phyloP scores from a whole-genome alignment of 768 basidiomycete genomes.

The Calvatia gigantea region DNA sequence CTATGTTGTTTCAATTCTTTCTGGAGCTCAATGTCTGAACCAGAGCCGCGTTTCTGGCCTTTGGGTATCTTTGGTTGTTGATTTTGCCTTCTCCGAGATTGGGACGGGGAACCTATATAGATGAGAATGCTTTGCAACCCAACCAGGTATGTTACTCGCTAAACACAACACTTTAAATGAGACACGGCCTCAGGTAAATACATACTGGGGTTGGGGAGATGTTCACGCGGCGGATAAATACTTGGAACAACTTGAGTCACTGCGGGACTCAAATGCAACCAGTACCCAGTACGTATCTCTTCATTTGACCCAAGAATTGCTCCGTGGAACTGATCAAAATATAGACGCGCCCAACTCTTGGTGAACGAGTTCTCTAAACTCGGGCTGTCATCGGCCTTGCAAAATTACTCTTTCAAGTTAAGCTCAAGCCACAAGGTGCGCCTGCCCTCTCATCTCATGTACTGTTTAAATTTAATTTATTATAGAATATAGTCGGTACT shows the following conservation, averaged over 20 bases:
- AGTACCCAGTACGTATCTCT: conserved; percentile 60
- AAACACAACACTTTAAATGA: neutral
- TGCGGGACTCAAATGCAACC: conserved; percentile 62
- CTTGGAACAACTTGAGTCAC: conserved; percentile 60
- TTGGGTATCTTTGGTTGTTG: conserved; percentile 84
- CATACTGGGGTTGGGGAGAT: conserved; percentile 89
- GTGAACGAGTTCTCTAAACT: conserved; percentile 64
- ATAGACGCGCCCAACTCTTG: conserved; percentile 65
- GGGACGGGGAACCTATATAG: conserved; percentile 73
- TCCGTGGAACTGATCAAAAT: neutral
- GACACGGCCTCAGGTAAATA: conserved; percentile 63
- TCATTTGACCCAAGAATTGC: neutral
- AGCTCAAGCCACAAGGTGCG: conserved; percentile 41
- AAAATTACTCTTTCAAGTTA: conserved; percentile 60
- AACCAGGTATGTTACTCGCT: conserved; percentile 56
- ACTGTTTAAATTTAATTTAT: conserved; percentile 1
- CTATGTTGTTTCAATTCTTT: neutral
- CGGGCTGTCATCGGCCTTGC: conserved; percentile 68
- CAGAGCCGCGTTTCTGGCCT: conserved; percentile 55
- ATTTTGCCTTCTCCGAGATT: conserved; percentile 65
- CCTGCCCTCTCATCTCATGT: neutral
- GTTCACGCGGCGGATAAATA: conserved; percentile 86
- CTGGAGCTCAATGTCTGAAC: conserved; percentile 2
- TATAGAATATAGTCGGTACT: conserved; percentile 55
- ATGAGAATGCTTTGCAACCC: conserved; percentile 95